Evolutionary conservation across 495 filamentous ascomycete genomes (phyloP), one percentile per base, ranked within the genome.

Genomic region (Bacidia rubella): DNA sequence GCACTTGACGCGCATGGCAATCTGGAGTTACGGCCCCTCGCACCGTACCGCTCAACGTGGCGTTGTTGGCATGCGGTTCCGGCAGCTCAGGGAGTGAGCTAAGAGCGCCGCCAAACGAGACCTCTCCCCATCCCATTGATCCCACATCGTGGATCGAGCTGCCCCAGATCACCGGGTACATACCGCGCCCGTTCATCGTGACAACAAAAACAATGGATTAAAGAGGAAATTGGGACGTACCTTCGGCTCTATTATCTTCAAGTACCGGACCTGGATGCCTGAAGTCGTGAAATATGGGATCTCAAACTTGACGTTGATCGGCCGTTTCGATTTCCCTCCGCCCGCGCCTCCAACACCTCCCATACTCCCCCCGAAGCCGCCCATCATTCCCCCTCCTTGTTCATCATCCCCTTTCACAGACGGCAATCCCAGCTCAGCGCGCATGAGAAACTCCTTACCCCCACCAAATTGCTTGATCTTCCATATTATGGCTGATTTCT

Each of bases 391-490:
- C 51, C 90, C 90, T 21, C 90, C 90, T 56, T 84, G 84, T 68
- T 96, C 92, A 62, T 99, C 93, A 57, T 97, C 92, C 48, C 94
- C 93, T 58, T 92, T 85, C 29, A 99, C 93, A 38, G 85, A 92
- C 0, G 93, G 92, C 15, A 97, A 70, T 11, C 90, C 90, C 15
- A 99, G 76, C 68, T 99, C 93, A n/a, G 93, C 93, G 43, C 92
- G 83, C 93, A 99, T 99, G 58, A 99, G 78, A 66, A 99, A 99
- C 63, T 99, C 93, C 69, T 99, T 99, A 56, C 83, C 82, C 48
- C 93, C 93, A 5, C 92, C 93, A 64, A 99, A 99, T 61, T 99
- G 93, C 76, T 99, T 99, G 72, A 99, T 99, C 75, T 97, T 97
- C 93, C 93, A 99, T 56, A 99, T 81, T 55, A 99, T 99, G 27